Base-by-base conservation (phyloP, 2,329 filamentous ascomycete species). In the Sporothrix inflata region DNA sequence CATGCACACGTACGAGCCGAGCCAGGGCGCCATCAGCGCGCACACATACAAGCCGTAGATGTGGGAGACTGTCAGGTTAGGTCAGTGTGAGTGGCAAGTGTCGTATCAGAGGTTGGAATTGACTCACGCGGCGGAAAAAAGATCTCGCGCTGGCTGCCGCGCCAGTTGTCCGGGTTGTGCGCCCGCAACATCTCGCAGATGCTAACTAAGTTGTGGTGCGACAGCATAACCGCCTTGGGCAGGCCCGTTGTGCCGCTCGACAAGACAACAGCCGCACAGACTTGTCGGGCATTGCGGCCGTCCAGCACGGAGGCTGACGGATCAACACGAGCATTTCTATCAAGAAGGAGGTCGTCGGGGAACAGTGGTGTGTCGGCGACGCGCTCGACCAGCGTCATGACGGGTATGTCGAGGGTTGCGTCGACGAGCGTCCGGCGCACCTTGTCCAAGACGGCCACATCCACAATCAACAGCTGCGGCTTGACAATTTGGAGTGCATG, bases 191-290 rank as follows among this genome's bases (percentile, higher is more conserved):
- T 73, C 71, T 77, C 73, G n/a, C 79, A 73, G 74, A 80, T 78
- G 1, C 83, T 77, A 0, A 85, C 81, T 55, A 84, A 77, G 76
- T 85, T 86, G 42, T 76, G 75, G 71, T 86, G 84, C 5, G 84
- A 85, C 0, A 86, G 75, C 21, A 78, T 78, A 72, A 85, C 83
- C 6, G 83, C 84, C 75, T 86, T 86, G 11, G 84, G 84, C 3
- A 83, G 73, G 1, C 84, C 84, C 0, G 84, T 86, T 0, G 84
- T 86, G 27, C 84, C 84, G 61, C 83, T 85, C 38, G 83, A 85
- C 74, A 85, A 85, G 11, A 85, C 57, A 9, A 63, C 34, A 8
- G 57, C 57, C 6, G 57, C 57, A 24, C 57, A 63, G 34, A 63
- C 57, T 24, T n/a, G 7, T 2, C 57, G 57, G 5, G 57, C 57